Conservation (phyloP, 2,329 filamentous ascomycete species). For the Claviceps humidiphila region DNA sequence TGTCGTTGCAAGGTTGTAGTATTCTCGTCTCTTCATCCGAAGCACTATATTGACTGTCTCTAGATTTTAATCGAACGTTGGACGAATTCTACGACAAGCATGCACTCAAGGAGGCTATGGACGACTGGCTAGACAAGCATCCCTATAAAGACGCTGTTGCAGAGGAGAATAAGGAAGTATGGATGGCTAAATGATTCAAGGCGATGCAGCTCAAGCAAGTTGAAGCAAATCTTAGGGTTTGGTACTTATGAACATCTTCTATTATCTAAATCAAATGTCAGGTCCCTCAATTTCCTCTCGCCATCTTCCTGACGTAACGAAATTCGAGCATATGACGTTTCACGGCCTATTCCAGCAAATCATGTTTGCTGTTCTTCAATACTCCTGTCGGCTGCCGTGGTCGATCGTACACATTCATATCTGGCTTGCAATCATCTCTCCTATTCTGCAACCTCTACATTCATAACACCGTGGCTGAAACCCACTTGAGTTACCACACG, state of each 20-base stretch:
- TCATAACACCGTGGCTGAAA: no score
- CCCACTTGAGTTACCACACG: no score
- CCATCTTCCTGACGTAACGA: not conserved
- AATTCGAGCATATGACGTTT: not conserved
- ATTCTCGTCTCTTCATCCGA: not conserved
- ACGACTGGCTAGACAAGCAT: slow-evolving; percentile 5
- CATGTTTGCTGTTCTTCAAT: no score
- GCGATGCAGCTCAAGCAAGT: not conserved
- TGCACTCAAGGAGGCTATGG: slow-evolving; percentile 2
- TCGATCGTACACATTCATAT: no score
- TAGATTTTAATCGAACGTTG: slow-evolving; percentile 7
- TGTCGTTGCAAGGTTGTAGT: slow-evolving; percentile 8
- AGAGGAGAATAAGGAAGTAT: slow-evolving; percentile 3
- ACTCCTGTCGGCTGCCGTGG: no score
- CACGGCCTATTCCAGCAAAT: not conserved
- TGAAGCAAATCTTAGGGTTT: not conserved
- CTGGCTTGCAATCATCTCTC: no score
- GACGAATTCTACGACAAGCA: slow-evolving; percentile 7
- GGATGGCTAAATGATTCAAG: not conserved
- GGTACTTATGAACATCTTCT: not conserved
- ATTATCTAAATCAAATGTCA: not conserved
- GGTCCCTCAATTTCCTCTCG: no score
- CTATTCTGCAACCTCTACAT: no score
- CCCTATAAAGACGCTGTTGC: slow-evolving; percentile 6
- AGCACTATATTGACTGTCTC: not conserved